Evolutionary conservation across 78 protist genomes (phyloP), one percentile per base, ranked within the genome.

Genomic region (Trichosphaerium sp.): DNA sequence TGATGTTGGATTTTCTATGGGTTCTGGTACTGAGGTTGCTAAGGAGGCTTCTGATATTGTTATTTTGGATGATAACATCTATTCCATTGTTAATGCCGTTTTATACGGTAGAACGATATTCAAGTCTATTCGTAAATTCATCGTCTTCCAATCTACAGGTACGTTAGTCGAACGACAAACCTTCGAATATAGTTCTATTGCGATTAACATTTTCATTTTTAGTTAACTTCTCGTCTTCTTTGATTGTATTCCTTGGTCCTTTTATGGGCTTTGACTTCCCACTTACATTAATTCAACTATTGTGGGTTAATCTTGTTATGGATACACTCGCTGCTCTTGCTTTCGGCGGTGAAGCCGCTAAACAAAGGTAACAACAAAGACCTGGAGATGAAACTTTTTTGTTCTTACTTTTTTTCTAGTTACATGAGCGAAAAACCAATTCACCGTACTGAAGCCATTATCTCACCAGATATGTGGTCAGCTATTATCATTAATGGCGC

Each of bases 231-330:
- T 82, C 83, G n/a, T 74, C 93, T n/a, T 49, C 81, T 29, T 48
- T 76, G 38, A 78, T 84, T 65, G 87, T 74, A 12, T 75, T 88
- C 69, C 34, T 88, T 35, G 92, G 88, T 32, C 78, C 85, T 55
- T 79, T 79, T 39, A 68, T 66, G 63, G 86, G 80, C n/a, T 43
- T 60, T 40, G 80, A 74, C 52, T 67, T 65, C 57, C 96, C 96
- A 26, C 44, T 91, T 11, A 87, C 88, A 4, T 47, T 83, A 21
- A 73, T 88, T 11, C 96, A 91, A 52, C 62, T 89, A 21, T 49
- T 91, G n/a, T 92, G 95, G 95, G 95, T 85, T 38, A 91, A 91
- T 39, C 51, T 88, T 18, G 86, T 91, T 38, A 91, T 91, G 94
- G 93, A 88, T 68, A 85, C 91, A 4, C 25, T 91, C 10, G 96